These are phyloP conservation scores for Tricholomella constricta DNA, from an alignment of 768 basidiomycete genomes.

Conservation along the genomic window DNA sequence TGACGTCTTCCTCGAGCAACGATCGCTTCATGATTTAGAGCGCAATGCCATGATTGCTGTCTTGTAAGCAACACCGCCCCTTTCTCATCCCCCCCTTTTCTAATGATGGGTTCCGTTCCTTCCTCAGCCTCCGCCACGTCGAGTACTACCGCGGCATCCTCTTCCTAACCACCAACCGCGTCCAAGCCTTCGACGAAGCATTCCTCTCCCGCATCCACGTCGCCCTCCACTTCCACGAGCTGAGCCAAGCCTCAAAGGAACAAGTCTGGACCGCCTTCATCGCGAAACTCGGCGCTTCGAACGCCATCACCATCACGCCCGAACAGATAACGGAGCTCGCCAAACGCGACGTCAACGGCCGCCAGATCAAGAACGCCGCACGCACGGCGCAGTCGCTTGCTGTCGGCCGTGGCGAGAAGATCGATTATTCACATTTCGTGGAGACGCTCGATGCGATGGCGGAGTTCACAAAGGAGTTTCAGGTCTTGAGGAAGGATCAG, in stretches of 20 bases:
- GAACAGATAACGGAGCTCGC: conserved; percentile 50
- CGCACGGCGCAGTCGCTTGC: conserved; percentile 67
- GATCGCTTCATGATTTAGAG: conserved; percentile 62
- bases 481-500: conserved; percentile 18
- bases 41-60: conserved; percentile 76
- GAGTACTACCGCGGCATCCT: conserved; percentile 60
- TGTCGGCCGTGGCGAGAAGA: conserved; percentile 43
- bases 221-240: conserved; percentile 64
- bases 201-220: conserved; percentile 71
- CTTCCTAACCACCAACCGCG: conserved; percentile 58
- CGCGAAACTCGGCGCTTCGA: conserved; percentile 40
- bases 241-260: conserved; percentile 51
- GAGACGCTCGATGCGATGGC: conserved; percentile 65
- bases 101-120: conserved; percentile 15
- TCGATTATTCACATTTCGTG: conserved; percentile 52
- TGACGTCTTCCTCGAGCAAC: conserved; percentile 73
- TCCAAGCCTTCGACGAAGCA: conserved; percentile 65
- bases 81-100: conserved; percentile 6
- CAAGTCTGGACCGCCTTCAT: conserved; percentile 69
- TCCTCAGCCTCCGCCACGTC: conserved; percentile 51
- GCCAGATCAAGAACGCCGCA: conserved; percentile 72
- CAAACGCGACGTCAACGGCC: conserved; percentile 56
- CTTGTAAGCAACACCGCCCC: conserved; percentile 38
- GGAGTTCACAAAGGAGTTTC: conserved; percentile 54
- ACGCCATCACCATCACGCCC: conserved; percentile 37